Conservation (phyloP, 345 rosid species). For the Pugionium cornutum region DNA sequence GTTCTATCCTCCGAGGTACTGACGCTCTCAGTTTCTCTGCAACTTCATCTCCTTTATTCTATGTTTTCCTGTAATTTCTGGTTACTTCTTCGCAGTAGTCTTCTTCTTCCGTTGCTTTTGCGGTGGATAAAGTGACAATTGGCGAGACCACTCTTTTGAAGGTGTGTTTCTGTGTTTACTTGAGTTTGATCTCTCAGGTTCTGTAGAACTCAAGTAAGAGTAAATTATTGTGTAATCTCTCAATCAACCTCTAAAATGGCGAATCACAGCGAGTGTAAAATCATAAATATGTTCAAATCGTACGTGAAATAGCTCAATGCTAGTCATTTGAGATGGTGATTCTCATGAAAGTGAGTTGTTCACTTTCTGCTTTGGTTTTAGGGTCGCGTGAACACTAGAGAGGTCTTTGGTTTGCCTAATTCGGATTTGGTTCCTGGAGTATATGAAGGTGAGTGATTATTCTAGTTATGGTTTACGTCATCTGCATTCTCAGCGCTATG, state of each 20-base stretch:
- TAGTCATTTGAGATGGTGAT: constrained; percentile 2
- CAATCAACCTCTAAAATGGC: background rate
- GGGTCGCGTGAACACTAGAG: constrained; percentile 89
- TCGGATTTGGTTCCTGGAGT: constrained; percentile 93
- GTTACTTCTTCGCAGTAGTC: constrained; percentile 42
- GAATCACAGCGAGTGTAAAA: background rate
- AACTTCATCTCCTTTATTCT: background rate
- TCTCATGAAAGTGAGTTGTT: constrained; percentile 13
- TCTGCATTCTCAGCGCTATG: background rate
- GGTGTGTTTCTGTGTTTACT: constrained; percentile 42
- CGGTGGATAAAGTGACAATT: constrained; percentile 52
- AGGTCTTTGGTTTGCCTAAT: constrained; percentile 79
- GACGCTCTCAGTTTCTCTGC: background rate
- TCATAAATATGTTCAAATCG: background rate
- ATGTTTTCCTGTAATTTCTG: constrained; percentile 1
- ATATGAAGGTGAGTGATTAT: constrained; percentile 66
- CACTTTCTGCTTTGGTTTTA: constrained; percentile 33
- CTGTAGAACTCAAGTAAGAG: background rate
- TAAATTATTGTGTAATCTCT: background rate
- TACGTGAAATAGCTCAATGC: background rate
- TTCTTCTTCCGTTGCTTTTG: constrained; percentile 50
- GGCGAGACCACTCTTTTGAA: constrained; percentile 67
- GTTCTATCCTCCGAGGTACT: constrained; percentile 66
- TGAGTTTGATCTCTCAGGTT: too few relatives aligned
- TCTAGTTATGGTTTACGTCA: background rate